A percentile compares a stretch with the other conserved stretches of the same genome.
Conservation (phyloP, 2,329 filamentous ascomycete genomes). For the Ophiostoma himal-ulmi region DNA sequence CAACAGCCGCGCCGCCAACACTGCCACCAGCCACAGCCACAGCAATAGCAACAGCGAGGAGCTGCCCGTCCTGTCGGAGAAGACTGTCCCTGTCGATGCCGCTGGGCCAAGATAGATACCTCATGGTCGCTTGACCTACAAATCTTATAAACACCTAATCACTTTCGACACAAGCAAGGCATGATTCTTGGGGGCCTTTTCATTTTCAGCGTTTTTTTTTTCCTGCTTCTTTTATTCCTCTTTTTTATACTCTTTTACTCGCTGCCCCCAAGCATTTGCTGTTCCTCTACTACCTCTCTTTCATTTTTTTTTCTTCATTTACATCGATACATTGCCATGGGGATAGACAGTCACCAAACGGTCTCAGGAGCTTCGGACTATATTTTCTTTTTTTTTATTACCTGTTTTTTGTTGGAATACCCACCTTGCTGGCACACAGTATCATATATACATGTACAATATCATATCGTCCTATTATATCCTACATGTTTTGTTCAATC, state of each 20-base stretch:
- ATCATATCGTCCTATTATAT: neutral
- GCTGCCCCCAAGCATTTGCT: neutral
- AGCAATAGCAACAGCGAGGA: conserved; percentile 1
- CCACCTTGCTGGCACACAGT: neutral
- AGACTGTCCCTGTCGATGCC: neutral
- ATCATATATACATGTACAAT: conserved; percentile 1
- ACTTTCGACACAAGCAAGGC: neutral
- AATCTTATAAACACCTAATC: neutral
- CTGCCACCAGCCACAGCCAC: neutral
- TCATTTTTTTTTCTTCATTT: neutral
- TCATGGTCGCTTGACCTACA: neutral
- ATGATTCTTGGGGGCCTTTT: neutral
- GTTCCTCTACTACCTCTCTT: neutral
- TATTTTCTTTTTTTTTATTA: neutral
- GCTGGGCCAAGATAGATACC: neutral
- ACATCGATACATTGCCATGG: neutral
- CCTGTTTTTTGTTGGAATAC: neutral
- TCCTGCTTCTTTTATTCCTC: neutral
- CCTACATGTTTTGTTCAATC: no score
- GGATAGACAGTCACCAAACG: neutral
- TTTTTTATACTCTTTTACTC: neutral
- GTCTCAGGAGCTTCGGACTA: neutral
- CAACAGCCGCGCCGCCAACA: neutral
- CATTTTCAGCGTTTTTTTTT: neutral
- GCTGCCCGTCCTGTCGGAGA: conserved; percentile 10